These are phyloP conservation scores for Eucalyptus albens DNA, from an alignment of 345 rosid species.

Conservation along the genomic window DNA sequence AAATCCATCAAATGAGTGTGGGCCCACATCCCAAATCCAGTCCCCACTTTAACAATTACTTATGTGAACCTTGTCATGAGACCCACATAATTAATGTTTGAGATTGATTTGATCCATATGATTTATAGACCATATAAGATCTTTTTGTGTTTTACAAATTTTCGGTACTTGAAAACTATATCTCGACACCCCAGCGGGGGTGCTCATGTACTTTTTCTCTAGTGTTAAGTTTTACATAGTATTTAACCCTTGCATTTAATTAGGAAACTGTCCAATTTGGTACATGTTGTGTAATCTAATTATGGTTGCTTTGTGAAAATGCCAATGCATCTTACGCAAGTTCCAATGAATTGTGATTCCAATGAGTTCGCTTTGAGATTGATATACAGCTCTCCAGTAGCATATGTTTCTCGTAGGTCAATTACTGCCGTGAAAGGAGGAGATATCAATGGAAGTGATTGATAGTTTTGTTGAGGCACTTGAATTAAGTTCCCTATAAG, in stretches of 20 bases:
- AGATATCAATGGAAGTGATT: not conserved
- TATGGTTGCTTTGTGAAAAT: not conserved
- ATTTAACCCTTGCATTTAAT: not conserved
- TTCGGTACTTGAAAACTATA: not conserved
- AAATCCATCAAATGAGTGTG: not conserved
- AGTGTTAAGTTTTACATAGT: not conserved
- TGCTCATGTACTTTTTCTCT: no score
- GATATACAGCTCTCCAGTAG: not conserved
- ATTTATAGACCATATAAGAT: not conserved
- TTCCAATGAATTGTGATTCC: not conserved
- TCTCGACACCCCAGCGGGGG: rapidly evolving
- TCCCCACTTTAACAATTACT: not conserved
- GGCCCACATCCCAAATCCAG: not conserved
- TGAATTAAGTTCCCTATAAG: not conserved
- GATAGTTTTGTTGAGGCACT: not conserved
- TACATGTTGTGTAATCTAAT: not conserved
- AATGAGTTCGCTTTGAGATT: not conserved
- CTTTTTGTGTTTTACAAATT: not conserved
- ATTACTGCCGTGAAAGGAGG: not conserved
- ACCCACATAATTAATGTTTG: not conserved
- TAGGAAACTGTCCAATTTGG: not conserved
- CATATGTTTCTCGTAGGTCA: not conserved
- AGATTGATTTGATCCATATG: not conserved
- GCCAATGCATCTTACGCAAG: not conserved
- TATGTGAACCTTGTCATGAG: not conserved